phyloP scores from a whole-genome alignment of 257 asterid species.

The Jacaranda mimosifolia region DNA sequence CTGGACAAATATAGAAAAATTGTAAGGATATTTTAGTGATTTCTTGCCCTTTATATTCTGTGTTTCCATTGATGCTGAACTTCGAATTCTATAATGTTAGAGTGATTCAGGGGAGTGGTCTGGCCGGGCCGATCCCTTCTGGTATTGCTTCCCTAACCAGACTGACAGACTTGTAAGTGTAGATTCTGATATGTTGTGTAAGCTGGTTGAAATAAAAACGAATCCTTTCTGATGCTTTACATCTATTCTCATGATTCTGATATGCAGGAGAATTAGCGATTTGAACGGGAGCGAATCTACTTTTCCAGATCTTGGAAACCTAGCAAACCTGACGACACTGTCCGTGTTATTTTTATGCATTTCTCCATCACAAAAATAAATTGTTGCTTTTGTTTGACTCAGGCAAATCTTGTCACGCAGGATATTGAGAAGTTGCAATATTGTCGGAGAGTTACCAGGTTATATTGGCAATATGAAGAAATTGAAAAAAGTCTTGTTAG shows the following conservation, averaged over 20 bases:
- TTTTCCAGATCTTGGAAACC: slow-evolving; percentile 55
- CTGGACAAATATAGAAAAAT: slow-evolving; percentile 56
- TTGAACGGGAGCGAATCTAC: slow-evolving; percentile 62
- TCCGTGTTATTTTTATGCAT: slow-evolving; percentile 42
- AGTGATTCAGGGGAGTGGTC: slow-evolving; percentile 74
- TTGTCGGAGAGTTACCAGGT: slow-evolving; percentile 57
- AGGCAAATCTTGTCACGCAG: slow-evolving; percentile 44
- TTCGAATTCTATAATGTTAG: slow-evolving; percentile 45
- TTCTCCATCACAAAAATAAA: background rate
- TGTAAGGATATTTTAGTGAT: slow-evolving; percentile 51
- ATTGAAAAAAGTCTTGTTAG: slow-evolving; percentile 65
- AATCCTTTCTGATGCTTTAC: background rate
- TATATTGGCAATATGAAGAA: slow-evolving; percentile 49
- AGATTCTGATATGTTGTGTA: background rate
- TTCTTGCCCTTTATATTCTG: background rate
- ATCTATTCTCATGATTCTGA: slow-evolving; percentile 26
- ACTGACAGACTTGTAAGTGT: slow-evolving; percentile 70
- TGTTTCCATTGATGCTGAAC: background rate
- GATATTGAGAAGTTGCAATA: slow-evolving; percentile 77
- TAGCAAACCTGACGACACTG: slow-evolving; percentile 52
- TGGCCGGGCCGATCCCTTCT: slow-evolving; percentile 72
- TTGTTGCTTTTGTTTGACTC: slow-evolving; percentile 13
- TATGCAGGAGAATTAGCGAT: slow-evolving; percentile 80
- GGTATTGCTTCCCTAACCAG: slow-evolving; percentile 64
- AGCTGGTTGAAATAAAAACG: background rate